Percentiles rank a stretch among this genome's conserved stretches.
Evolutionary conservation across 768 basidiomycete species (phyloP).

Genomic region (Termitomyces sp.): DNA sequence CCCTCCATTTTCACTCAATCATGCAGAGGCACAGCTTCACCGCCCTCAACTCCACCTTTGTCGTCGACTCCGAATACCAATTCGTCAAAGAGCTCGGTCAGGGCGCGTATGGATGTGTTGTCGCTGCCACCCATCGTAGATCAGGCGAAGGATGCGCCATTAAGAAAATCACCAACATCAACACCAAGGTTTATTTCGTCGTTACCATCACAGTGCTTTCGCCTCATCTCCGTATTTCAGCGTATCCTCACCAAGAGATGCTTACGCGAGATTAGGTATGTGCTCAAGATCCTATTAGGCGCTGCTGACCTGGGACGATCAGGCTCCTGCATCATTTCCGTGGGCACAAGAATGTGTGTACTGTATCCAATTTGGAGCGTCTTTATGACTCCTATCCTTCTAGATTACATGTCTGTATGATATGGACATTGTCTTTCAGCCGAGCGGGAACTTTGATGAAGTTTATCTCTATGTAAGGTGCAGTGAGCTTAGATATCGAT

Average conservation of each 20-base stretch:
- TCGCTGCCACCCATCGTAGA: constrained; percentile 77
- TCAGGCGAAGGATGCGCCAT: constrained; percentile 90
- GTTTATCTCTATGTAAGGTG: constrained; percentile 84
- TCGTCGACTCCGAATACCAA: constrained; percentile 86
- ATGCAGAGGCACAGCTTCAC: constrained; percentile 80
- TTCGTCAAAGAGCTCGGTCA: constrained; percentile 97
- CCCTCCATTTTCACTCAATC: constrained; percentile 5
- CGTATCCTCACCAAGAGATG: constrained; percentile 96
- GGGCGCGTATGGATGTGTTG: constrained; percentile 92
- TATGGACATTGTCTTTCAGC: constrained; percentile 96
- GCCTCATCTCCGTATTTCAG: constrained; percentile 31
- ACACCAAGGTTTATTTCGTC: constrained; percentile 59
- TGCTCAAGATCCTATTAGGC: constrained; percentile 4
- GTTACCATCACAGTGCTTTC: neutral
- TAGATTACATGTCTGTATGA: constrained; percentile 97
- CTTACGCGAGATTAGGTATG: constrained; percentile 87
- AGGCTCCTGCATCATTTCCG: constrained; percentile 96
- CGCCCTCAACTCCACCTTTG: constrained; percentile 80
- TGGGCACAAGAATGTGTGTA: constrained; percentile 93
- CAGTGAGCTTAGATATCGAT: neutral
- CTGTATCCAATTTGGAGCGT: neutral
- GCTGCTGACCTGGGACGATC: constrained; percentile 7
- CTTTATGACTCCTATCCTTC: constrained; percentile 9
- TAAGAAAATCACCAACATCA: constrained; percentile 95
- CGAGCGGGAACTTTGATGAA: constrained; percentile 91